phyloP scores from a whole-genome alignment of 164 flowering plant genomes.

The Kingdonia uniflora region DNA sequence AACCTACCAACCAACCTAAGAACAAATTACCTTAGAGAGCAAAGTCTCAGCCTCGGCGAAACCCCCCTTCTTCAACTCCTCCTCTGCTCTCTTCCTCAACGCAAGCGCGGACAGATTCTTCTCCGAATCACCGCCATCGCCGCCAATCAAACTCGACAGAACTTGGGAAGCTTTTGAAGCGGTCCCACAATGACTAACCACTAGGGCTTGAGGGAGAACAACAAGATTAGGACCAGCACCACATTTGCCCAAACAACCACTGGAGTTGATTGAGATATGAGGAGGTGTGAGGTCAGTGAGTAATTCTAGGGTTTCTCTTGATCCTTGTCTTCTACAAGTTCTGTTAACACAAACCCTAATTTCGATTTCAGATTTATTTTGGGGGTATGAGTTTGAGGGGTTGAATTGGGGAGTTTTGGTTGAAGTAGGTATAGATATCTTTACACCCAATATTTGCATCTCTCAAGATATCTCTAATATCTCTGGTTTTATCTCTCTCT shows the following conservation, averaged over 20 bases:
- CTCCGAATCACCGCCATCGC: constrained; percentile 10
- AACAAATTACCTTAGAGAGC: constrained; percentile 68
- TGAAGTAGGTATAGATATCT: no score
- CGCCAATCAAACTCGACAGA: constrained; percentile 23
- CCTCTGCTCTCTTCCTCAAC: constrained; percentile 67
- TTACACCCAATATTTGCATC: no score
- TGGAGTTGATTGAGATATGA: constrained; percentile 40
- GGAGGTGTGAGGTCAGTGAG: constrained; percentile 60
- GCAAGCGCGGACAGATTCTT: constrained; percentile 53
- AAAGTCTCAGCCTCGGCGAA: constrained; percentile 39
- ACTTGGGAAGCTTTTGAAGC: constrained; percentile 39
- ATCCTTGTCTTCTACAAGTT: constrained; percentile 68
- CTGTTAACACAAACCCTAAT: constrained; percentile 72
- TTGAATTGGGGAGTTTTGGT: no score
- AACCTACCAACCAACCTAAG: no score
- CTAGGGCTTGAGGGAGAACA: constrained; percentile 36
- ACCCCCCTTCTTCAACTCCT: constrained; percentile 31
- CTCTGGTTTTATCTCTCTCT: no score
- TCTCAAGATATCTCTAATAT: no score
- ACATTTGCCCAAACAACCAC: constrained; percentile 82
- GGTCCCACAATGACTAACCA: constrained; percentile 55
- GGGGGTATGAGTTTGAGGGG: no score
- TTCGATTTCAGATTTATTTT: constrained; percentile 22
- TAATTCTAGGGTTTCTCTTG: constrained; percentile 47
- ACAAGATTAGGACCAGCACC: constrained; percentile 88